Evolutionary conservation across 345 rosid genomes (phyloP), one percentile per base, ranked within the genome.

Genomic region (Rhodamnia argentea): DNA sequence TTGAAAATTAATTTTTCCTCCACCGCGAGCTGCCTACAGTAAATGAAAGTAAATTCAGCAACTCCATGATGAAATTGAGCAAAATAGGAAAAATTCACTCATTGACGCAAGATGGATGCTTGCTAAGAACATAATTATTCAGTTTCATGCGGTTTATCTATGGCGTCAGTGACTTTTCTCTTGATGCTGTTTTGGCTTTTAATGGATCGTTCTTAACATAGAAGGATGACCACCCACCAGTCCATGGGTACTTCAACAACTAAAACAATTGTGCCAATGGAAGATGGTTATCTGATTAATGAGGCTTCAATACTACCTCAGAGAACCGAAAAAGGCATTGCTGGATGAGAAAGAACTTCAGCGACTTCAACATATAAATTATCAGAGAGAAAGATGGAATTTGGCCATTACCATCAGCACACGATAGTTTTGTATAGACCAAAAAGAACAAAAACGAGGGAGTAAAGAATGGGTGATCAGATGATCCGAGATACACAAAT

Each of bases 11-110:
- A 97, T 96, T 89, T 95, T 91, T 13, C 95, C 98, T 89, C 98
- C 98, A 83, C 98, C 99, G 82, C 90, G 96, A 91, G 90, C 98
- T 75, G 94, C 99, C 99, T 96, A 88, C 52, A 86, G 32, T 53
- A 54, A n/a, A 83, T 27, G 42, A 27, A 86, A 52, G 37, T 51
- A 29, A 26, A 24, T 52, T 52, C 84, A 83, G 32, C 62, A 53
- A 57, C 16, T 22, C 22, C 57, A 40, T 37, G 4, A 37, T 32
- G 20, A 83, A 16, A 13, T 29, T 54, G 42, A 37, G 59, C 16
- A 24, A 18, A 54, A 54, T 27, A 26, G 27, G 37, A 13, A 29
- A 53, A 83, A 22, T 83, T 83, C 6, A 29, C 81, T 37, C 6
- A 18, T 70, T 37, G 26, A 70, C 37, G 81, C 81, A 37, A 70